phyloP scores from a whole-genome alignment of 129 eudicot species.

The Lactuca saligna region DNA sequence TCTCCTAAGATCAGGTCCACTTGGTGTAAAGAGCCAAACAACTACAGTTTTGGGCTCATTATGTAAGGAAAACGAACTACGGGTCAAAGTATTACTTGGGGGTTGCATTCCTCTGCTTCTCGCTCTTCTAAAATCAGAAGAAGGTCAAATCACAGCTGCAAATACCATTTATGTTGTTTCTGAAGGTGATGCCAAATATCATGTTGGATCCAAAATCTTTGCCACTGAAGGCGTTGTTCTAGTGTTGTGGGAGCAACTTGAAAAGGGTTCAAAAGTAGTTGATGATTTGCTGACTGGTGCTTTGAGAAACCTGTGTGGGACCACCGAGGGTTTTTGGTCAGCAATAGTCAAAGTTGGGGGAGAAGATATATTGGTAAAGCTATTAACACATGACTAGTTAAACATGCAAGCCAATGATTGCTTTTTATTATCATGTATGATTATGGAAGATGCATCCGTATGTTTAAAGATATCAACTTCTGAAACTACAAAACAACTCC shows the following conservation, averaged over 20 bases:
- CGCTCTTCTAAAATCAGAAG: constrained; percentile 82
- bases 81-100: constrained; percentile 92
- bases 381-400: constrained; percentile 70
- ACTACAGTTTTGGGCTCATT: constrained; percentile 90
- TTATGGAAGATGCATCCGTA: constrained; percentile 93
- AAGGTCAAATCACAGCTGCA: constrained; percentile 94
- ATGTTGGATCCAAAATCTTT: constrained; percentile 93
- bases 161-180: constrained; percentile 94
- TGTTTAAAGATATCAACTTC: constrained; percentile 76
- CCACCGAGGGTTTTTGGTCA: constrained; percentile 94
- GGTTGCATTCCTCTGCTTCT: constrained; percentile 99
- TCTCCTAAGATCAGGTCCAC: constrained; percentile 92
- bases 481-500: constrained; percentile 74
- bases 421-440: constrained; percentile 86
- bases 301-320: constrained; percentile 72
- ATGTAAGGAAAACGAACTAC: constrained; percentile 91
- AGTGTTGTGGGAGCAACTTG: constrained; percentile 83
- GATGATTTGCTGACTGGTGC: constrained; percentile 93
- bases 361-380: constrained; percentile 76
- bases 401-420: constrained; percentile 88
- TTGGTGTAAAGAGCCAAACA: constrained; percentile 83
- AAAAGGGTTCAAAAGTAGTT: constrained; percentile 73
- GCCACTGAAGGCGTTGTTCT: constrained; percentile 99
- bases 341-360: constrained; percentile 87
- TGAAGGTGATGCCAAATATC: constrained; percentile 93